Evolutionary conservation across 2,329 filamentous ascomycete genomes (phyloP), one percentile per base, ranked within the genome.

Genomic region (Curvularia sp.): DNA sequence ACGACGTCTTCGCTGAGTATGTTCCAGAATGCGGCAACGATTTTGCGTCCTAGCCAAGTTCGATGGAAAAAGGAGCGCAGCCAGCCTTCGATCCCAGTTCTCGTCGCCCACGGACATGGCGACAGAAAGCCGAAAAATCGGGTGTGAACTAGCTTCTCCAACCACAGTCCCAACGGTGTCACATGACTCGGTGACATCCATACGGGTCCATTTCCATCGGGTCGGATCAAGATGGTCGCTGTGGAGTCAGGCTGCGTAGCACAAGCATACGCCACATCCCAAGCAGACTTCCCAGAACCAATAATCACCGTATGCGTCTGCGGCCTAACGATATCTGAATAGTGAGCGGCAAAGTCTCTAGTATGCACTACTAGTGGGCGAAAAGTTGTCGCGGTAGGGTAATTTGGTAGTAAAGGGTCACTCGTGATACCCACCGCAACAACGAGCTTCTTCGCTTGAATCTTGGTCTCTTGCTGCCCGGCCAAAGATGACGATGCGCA

Each of bases 121-220:
- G 85, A 88, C 75, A 93, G 87, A 87, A 88, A 92, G 1, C 86
- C 89, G 53, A 93, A 77, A 62, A 90, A 82, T 0, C 90, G 86
- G 0, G 85, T 89, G 31, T 85, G 84, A 4, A 89, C 83, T 4
- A 92, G 81, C 66, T 88, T 86, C 74, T 92, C 89, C 0, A 91
- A 77, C 83, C 85, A 87, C 57, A 83, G 83, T 72, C 88, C 88
- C n/a, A 90, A 70, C 0, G 88, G 88, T 1, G 88, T 90, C 15
- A 91, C 87, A 55, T 86, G 86, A 1, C 84, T 75, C 1, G 85
- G 84, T 0, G 84, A 75, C 74, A 89, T 84, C 82, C 83, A 89
- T 0, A 80, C 78, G 0, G 88, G 86, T 0, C 88, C 87, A 57
- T 83, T 81, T 4, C 86, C 86, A n/a, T 76, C 81, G n/a, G 81